Base-by-base conservation (phyloP, 805 yeast genomes). In the Saccharomyces eubayanus region DNA sequence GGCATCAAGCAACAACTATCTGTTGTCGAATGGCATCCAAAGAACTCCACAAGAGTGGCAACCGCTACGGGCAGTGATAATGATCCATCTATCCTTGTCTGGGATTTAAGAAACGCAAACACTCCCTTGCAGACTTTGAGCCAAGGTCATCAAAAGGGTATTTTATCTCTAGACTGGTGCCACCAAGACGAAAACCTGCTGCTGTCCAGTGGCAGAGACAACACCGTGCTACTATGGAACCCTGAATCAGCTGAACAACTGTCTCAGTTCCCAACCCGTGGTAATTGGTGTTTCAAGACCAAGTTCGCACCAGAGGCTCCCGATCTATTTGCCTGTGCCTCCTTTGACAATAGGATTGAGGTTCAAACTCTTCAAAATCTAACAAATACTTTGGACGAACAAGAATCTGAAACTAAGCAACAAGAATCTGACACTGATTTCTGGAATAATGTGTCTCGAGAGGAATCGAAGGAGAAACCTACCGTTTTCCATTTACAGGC, bases 81-180 rank as follows among this genome's bases (percentile, higher is more conserved):
- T 21, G 81, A 82, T 50, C 96, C 99, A 11, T 49, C 53, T 8
- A 83, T 94, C 52, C 73, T 89, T 59, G 77, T 92, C 14, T 94
- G 99, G 99, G 97, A 94, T 74, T 78, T 94, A 66, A 82, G 97
- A 71, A 92, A 94, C 68, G 83, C 96, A 29, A 85, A 87, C 64
- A 89, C 86, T n/a, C 99, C 99, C 8, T 90, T 89, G 66, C 73
- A 72, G 55, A 74, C 86, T 36, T 70, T 91, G 63, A 41, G 51
- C 16, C 56, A 68, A 29, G 97, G 97, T 53, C 98, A 92, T 69
- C 79, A 82, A 49, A 86, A 87, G 71, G 99, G 98, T 41, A 84
- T 94, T 20, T 71, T 92, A 51, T 87, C 96, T 8, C 73, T 94
- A 53, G 97, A 94, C 68, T 94, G 99, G 99, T 89, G 97, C 71